phyloP scores from a whole-genome alignment of 352 stramenopile genomes.

The Thraustochytrium sp. region DNA sequence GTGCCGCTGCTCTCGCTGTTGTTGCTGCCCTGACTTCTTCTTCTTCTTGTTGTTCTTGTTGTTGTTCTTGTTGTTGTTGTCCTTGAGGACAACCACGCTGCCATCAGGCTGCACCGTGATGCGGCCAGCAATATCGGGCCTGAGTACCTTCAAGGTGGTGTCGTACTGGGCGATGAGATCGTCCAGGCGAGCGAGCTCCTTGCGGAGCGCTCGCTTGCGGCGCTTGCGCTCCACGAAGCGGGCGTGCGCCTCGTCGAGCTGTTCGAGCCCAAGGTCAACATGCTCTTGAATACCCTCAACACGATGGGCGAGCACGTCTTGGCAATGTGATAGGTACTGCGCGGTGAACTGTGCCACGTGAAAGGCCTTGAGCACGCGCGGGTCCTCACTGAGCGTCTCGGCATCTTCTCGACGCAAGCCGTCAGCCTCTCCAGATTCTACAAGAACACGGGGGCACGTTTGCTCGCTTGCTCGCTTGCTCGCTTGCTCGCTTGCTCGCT shows the following conservation, averaged over 20 bases:
- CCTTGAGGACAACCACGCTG: not conserved
- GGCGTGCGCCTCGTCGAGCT: not conserved
- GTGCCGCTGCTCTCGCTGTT: too few relatives aligned
- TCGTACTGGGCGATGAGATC: slow-evolving; percentile 14
- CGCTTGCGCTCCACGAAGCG: not conserved
- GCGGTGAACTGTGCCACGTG: not conserved
- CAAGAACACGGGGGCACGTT: not conserved
- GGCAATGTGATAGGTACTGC: slow-evolving; percentile 1
- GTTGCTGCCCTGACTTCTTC: too few relatives aligned
- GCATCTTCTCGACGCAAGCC: not conserved
- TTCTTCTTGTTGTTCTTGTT: too few relatives aligned
- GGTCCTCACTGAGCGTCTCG: not conserved
- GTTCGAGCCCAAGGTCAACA: not conserved
- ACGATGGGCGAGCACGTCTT: not conserved
- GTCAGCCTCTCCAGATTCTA: not conserved
- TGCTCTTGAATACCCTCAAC: not conserved
- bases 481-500: too few relatives aligned
- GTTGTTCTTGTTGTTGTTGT: too few relatives aligned
- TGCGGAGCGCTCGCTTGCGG: not conserved
- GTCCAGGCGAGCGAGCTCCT: not conserved
- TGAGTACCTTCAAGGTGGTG: not conserved
- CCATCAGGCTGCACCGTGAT: not conserved
- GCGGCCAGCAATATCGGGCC: not conserved
- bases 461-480: too few relatives aligned
- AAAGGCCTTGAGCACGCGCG: not conserved